Evolutionary conservation across 306 rosid species (phyloP).

Genomic region (Quercus suber): DNA sequence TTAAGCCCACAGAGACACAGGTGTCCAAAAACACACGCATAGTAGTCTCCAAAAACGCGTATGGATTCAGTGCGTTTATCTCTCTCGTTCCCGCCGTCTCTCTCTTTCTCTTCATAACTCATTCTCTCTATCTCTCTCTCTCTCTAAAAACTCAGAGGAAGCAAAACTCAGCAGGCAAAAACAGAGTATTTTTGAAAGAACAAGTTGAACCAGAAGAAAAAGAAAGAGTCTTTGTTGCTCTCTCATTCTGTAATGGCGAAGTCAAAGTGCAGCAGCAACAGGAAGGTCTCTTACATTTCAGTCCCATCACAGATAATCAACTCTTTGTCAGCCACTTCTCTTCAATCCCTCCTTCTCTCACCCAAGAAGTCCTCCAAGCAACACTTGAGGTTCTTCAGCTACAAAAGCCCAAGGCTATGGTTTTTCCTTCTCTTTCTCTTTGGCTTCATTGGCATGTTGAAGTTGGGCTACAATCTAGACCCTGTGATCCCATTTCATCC

Average conservation of each 20-base stretch:
- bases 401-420: slow-evolving; percentile 50
- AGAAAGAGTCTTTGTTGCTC: background rate
- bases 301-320: slow-evolving; percentile 95
- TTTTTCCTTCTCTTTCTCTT: slow-evolving; percentile 55
- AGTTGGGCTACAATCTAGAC: slow-evolving; percentile 38
- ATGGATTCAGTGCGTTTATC: background rate
- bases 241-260: slow-evolving; percentile 51
- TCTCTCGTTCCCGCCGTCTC: slow-evolving; percentile 49
- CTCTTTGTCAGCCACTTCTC: slow-evolving; percentile 77
- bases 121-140: background rate
- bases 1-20: slow-evolving; percentile 1
- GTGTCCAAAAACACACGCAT: slow-evolving; percentile 22
- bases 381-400: slow-evolving; percentile 20
- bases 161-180: background rate
- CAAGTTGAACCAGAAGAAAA: background rate
- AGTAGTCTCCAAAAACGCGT: slow-evolving; percentile 24
- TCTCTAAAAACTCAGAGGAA: slow-evolving; percentile 8
- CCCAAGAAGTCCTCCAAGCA: slow-evolving; percentile 72
- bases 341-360: slow-evolving; percentile 74
- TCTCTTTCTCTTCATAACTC: slow-evolving; percentile 10
- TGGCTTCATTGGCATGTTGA: slow-evolving; percentile 62
- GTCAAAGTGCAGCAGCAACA: slow-evolving; percentile 51
- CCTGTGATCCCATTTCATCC: slow-evolving; percentile 43
- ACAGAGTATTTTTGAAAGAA: background rate
- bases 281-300: slow-evolving; percentile 72